Conservation (phyloP, 371 early-diverging fungal genomes). For the Actinomortierella ambigua region DNA sequence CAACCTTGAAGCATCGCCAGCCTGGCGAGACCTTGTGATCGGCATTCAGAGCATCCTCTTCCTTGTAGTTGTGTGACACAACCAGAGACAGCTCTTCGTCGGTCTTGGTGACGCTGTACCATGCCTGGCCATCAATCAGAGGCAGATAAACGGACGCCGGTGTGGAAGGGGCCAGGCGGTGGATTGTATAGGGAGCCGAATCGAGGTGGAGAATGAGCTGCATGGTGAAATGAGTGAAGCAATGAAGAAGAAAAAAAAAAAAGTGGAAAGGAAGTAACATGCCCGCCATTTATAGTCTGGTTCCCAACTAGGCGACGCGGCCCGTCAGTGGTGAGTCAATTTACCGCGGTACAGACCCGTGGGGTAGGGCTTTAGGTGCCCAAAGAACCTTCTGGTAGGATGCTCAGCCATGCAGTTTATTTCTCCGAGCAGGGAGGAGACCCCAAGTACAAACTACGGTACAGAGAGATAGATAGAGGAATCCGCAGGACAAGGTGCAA, state of each 20-base stretch:
- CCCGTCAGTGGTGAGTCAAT: no score
- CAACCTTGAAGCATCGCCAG: constrained; percentile 70
- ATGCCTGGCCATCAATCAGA: constrained; percentile 50
- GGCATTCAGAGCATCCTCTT: constrained; percentile 13
- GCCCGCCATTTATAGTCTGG: no score
- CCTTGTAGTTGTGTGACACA: constrained; percentile 46
- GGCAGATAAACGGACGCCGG: constrained; percentile 38
- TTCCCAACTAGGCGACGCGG: no score
- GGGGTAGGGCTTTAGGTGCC: no score
- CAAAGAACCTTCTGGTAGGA: no score
- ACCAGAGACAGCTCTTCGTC: constrained; percentile 61
- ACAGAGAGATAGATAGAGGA: no score
- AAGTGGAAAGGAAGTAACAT: no score
- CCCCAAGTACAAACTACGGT: no score
- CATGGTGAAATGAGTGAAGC: constrained; percentile 10
- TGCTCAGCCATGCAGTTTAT: no score
- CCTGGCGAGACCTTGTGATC: constrained; percentile 57
- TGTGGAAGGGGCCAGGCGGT: constrained; percentile 35
- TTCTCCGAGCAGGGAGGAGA: no score
- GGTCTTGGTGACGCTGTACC: constrained; percentile 65
- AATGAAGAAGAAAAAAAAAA: constrained; percentile 1
- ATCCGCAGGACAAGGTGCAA: no score
- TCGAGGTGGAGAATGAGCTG: constrained; percentile 29
- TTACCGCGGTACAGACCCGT: no score
- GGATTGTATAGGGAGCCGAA: constrained; percentile 32